Evolutionary conservation across 1,139 yeast genomes (phyloP), one percentile per base, ranked within the genome.

Genomic region (Meyerozyma guilliermondii): DNA sequence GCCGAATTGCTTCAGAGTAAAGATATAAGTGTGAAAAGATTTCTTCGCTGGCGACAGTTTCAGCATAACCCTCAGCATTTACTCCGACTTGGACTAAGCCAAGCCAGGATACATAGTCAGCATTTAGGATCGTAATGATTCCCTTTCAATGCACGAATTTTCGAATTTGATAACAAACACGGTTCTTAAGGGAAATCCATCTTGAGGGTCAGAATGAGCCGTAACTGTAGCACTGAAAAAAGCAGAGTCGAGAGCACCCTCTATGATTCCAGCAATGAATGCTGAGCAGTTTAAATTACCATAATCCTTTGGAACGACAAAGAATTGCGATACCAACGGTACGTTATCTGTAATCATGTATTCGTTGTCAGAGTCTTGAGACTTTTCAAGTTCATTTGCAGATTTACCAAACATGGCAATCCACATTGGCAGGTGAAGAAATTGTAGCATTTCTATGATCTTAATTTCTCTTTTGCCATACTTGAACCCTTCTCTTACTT

Each of bases 331-430:
- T 40, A 91, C 74, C 43, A 85, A 55, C 3, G 98, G 98, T 22
- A 76, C 65, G 54, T 86, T 81, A 59, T 92, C 98, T 17, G 84
- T 83, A 46, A 94, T 87, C 88, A 80, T 81, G 56, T 79, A 94
- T 61, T 92, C 97, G 51, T 84, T 83, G 10, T 77, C 76, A 30
- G 82, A 75, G 40, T 91, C 96, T 43, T 87, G 87, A 1, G 95
- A 85, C 61, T 84, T 84, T 52, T 92, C 97, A 45, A 94, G 68
- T 45, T 86, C 95, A 62, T 89, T 92, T 20, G 97, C 96, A 0
- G 77, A 70, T 55, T 81, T 81, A 9, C 92, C 95, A 65, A 92
- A 92, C 17, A 91, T 63, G 13, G 84, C 71, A 47, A 74, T 77
- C 98, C 98, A 92, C 35, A 94, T 74, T 0, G 81, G 74, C 0